Conservation (phyloP, 768 basidiomycete species). For the Stropharia rugosoannulata region DNA sequence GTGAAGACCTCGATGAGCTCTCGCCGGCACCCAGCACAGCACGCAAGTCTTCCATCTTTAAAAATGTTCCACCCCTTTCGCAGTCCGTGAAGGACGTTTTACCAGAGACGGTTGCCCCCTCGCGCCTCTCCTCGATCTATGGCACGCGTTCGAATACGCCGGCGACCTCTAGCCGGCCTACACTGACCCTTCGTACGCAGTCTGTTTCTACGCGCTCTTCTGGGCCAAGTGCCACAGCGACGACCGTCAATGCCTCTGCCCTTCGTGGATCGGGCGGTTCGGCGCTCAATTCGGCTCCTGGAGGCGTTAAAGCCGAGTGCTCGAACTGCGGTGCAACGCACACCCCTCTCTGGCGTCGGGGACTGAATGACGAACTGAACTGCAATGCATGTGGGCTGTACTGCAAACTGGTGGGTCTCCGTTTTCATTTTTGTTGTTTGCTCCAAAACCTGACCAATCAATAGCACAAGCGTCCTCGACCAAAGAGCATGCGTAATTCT, state of each 20-base stretch:
- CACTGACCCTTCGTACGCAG: slow-evolving; percentile 62
- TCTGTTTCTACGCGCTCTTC: slow-evolving; percentile 48
- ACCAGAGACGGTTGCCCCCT: slow-evolving; percentile 57
- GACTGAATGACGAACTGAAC: slow-evolving; percentile 85
- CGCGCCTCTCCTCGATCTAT: slow-evolving; percentile 55
- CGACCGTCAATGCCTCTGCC: slow-evolving; percentile 49
- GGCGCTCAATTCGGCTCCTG: slow-evolving; percentile 42
- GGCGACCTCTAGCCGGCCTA: slow-evolving; percentile 40
- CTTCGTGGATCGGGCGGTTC: slow-evolving; percentile 27
- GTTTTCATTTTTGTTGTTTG: slow-evolving; percentile 12
- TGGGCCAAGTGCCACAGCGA: slow-evolving; percentile 66
- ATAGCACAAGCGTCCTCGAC: slow-evolving; percentile 85
- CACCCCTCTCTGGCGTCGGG: slow-evolving; percentile 84
- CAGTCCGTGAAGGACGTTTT: slow-evolving; percentile 40
- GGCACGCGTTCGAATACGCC: slow-evolving; percentile 46
- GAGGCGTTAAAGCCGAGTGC: slow-evolving; percentile 77
- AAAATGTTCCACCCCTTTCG: slow-evolving; percentile 34
- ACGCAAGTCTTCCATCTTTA: slow-evolving; percentile 26
- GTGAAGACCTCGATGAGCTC: slow-evolving; percentile 29
- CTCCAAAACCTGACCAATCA: neutral
- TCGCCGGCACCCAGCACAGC: slow-evolving; percentile 31
- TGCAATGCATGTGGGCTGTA: slow-evolving; percentile 89
- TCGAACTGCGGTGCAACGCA: slow-evolving; percentile 89
- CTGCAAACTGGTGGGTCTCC: slow-evolving; percentile 69
- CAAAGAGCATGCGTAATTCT: slow-evolving; percentile 81